phyloP scores from a whole-genome alignment of 257 asterid species.

The Fraxinus pennsylvanica region DNA sequence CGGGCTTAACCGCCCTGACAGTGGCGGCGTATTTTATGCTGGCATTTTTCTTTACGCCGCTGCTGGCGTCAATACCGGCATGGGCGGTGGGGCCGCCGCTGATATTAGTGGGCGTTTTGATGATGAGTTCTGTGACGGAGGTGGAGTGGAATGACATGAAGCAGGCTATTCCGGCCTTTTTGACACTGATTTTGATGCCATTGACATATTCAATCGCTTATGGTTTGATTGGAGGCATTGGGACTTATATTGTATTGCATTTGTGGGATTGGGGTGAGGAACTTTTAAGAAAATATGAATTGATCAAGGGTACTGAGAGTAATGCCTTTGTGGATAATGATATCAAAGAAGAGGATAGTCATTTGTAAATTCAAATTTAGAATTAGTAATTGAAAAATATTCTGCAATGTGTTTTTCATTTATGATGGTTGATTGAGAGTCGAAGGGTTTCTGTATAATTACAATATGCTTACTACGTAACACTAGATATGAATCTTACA shows the following conservation, averaged over 20 bases:
- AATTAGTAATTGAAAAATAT: not conserved
- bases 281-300: conserved; percentile 38
- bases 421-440: not conserved
- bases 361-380: conserved; percentile 11
- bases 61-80: conserved; percentile 87
- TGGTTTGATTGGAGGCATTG: conserved; percentile 91
- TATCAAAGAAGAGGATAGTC: conserved; percentile 24
- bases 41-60: conserved; percentile 87
- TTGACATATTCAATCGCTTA: conserved; percentile 89
- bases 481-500: not conserved
- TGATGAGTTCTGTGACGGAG: conserved; percentile 94
- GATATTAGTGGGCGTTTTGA: conserved; percentile 85
- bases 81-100: conserved; percentile 99
- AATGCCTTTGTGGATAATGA: conserved; percentile 23
- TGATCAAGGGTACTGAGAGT: conserved; percentile 16
- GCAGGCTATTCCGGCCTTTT: conserved; percentile 93
- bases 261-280: conserved; percentile 65
- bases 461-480: too few relatives aligned
- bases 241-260: conserved; percentile 63
- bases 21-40: conserved; percentile 73
- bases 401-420: not conserved
- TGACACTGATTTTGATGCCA: conserved; percentile 83
- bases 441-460: too few relatives aligned
- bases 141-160: conserved; percentile 92
- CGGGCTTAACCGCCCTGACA: conserved; percentile 93